These are phyloP conservation scores for Spathaspora sp. DNA, from an alignment of 1,139 yeast genomes.

Conservation along the genomic window DNA sequence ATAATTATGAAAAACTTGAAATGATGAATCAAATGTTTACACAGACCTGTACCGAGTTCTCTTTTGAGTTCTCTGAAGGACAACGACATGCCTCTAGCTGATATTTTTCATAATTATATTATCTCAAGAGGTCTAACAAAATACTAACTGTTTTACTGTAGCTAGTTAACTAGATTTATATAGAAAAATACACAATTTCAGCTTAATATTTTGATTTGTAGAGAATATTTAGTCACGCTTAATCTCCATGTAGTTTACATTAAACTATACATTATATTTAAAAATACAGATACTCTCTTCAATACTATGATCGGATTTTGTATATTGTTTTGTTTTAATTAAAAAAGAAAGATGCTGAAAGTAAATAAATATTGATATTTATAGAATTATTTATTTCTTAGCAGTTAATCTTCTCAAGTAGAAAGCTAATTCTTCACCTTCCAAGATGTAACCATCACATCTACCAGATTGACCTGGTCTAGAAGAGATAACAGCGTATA, in stretches of 20 bases:
- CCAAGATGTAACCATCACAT: conserved; percentile 99
- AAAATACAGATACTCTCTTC: conserved; percentile 3
- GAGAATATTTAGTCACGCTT: too few relatives aligned
- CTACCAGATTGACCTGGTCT: conserved; percentile 99
- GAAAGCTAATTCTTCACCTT: conserved; percentile 99
- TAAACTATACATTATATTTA: conserved; percentile 6
- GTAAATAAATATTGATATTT: conserved; percentile 7
- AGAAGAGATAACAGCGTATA: conserved; percentile 97
- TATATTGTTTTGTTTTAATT: conserved; percentile 1
- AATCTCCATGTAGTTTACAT: conserved; percentile 4
- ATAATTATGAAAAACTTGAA: conserved; percentile 3
- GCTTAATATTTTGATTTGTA: too few relatives aligned
- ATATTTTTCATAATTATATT: conserved; percentile 6
- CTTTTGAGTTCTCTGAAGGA: conserved; percentile 27
- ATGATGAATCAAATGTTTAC: conserved; percentile 28
- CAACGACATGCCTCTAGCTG: conserved; percentile 39
- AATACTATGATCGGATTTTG: conserved; percentile 4
- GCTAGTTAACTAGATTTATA: not conserved
- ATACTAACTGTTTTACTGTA: not conserved
- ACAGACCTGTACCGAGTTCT: conserved; percentile 63
- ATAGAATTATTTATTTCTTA: conserved; percentile 72
- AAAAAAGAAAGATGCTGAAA: conserved; percentile 6
- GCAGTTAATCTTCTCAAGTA: conserved; percentile 99
- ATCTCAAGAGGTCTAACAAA: not conserved
- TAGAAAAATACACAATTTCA: not conserved